Evolutionary conservation across 257 asterid species (phyloP).

Genomic region (Leptodermis oblonga): DNA sequence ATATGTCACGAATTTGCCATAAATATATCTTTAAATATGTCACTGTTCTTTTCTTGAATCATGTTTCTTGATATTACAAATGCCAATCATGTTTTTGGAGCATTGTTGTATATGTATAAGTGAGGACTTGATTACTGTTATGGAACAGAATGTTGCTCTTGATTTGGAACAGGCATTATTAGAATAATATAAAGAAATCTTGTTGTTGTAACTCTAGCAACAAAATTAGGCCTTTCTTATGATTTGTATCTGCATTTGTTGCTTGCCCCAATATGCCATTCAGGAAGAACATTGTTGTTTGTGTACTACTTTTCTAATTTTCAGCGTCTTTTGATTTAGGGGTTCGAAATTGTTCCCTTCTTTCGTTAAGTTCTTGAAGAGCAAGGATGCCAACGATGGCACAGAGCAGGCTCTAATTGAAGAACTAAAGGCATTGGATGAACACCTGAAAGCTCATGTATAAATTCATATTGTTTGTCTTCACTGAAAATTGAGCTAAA

Average conservation of each 20-base stretch:
- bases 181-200: neutral
- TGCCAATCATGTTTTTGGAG: neutral
- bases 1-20: too few relatives aligned
- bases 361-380: constrained; percentile 63
- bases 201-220: neutral
- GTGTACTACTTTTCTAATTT: neutral
- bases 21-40: too few relatives aligned
- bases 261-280: neutral
- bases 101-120: neutral
- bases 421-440: constrained; percentile 70
- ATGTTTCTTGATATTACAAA: neutral
- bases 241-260: neutral
- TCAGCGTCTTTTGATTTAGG: constrained; percentile 24
- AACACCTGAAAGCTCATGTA: constrained; percentile 65
- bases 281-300: neutral
- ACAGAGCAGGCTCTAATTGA: constrained; percentile 58
- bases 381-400: constrained; percentile 76
- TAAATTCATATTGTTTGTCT: neutral
- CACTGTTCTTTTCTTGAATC: neutral
- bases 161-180: neutral
- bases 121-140: neutral
- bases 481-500: neutral
- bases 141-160: neutral
- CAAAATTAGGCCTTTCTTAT: neutral
- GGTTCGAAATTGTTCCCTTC: constrained; percentile 66